phyloP scores from a whole-genome alignment of 768 basidiomycete species.

The Trametes cinnabarina region DNA sequence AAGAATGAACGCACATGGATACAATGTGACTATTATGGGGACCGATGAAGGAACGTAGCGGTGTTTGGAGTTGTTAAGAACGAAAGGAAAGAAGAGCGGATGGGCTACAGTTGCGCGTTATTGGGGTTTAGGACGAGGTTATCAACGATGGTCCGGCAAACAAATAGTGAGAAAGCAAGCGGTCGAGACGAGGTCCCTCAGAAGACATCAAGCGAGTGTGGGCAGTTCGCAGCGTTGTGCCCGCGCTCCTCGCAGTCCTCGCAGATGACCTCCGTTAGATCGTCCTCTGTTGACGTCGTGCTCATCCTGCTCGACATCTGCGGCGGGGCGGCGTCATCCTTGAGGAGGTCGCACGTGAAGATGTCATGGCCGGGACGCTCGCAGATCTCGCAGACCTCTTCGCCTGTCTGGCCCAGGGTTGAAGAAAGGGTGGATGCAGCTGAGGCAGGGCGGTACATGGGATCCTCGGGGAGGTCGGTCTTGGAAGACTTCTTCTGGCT shows the following conservation, averaged over 20 bases:
- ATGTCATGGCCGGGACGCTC: slow-evolving; percentile 84
- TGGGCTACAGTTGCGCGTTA: slow-evolving; percentile 10
- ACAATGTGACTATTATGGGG: slow-evolving; percentile 16
- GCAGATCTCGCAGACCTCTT: slow-evolving; percentile 79
- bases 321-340: slow-evolving; percentile 44
- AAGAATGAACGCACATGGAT: slow-evolving; percentile 12
- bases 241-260: slow-evolving; percentile 84
- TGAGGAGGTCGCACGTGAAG: slow-evolving; percentile 76
- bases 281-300: slow-evolving; percentile 7
- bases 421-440: slow-evolving; percentile 22
- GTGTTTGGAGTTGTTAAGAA: slow-evolving; percentile 2
- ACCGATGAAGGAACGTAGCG: slow-evolving; percentile 13
- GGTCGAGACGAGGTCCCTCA: slow-evolving; percentile 33
- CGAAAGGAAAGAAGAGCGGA: neutral
- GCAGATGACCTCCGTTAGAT: slow-evolving; percentile 53
- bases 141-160: neutral
- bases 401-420: slow-evolving; percentile 18
- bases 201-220: slow-evolving; percentile 85
- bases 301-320: slow-evolving; percentile 22
- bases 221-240: slow-evolving; percentile 74
- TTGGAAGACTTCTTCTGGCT: slow-evolving; percentile 57
- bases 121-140: neutral
- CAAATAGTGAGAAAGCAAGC: neutral
- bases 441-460: slow-evolving; percentile 6
- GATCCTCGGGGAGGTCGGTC: slow-evolving; percentile 38